These are phyloP conservation scores for Xylariomycetidae sp. DNA, from an alignment of 2,329 filamentous ascomycete genomes.

Conservation along the genomic window DNA sequence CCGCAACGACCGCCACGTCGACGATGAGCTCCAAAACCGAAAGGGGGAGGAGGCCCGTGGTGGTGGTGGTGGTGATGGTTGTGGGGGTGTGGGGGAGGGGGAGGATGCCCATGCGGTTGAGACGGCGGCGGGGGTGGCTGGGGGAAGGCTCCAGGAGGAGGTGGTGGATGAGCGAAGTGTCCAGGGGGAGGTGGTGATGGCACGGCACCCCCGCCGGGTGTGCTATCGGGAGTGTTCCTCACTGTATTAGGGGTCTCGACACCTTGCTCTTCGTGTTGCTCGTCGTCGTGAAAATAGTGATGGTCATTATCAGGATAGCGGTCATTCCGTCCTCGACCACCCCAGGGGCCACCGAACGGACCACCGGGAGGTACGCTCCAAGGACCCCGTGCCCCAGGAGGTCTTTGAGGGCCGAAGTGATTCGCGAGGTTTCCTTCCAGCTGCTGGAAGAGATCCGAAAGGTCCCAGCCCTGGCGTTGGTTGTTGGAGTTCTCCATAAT, in stretches of 20 bases:
- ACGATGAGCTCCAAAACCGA: conserved; percentile 10
- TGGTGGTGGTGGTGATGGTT: conserved; percentile 12
- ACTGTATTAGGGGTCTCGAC: conserved; percentile 26
- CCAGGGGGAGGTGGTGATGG: conserved; percentile 7
- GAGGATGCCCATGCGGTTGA: conserved; percentile 5
- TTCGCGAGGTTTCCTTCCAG: too few species aligned
- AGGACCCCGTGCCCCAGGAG: conserved; percentile 8
- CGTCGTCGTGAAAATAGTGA: conserved; percentile 20
- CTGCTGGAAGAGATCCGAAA: too few species aligned
- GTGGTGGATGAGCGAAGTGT: conserved; percentile 8
- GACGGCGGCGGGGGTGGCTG: conserved; percentile 17
- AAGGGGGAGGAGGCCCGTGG: conserved; percentile 17
- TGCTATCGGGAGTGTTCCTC: conserved; percentile 16
- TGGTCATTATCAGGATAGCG: conserved; percentile 21
- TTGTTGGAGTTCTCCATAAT: background rate
- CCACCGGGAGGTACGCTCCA: conserved; percentile 7
- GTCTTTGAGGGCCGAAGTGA: background rate
- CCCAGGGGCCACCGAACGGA: conserved; percentile 8
- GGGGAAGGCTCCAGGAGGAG: conserved; percentile 11
- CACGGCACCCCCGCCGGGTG: too few species aligned
- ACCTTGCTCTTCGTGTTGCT: conserved; percentile 28
- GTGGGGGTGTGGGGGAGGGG: conserved; percentile 1
- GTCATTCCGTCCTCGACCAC: conserved; percentile 13
- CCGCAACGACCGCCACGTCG: conserved; percentile 15
- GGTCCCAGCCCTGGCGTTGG: too few species aligned